Percentiles rank a stretch among this genome's conserved stretches.
phyloP scores from a whole-genome alignment of 2,329 filamentous ascomycete genomes.

The Xylaria sp. region DNA sequence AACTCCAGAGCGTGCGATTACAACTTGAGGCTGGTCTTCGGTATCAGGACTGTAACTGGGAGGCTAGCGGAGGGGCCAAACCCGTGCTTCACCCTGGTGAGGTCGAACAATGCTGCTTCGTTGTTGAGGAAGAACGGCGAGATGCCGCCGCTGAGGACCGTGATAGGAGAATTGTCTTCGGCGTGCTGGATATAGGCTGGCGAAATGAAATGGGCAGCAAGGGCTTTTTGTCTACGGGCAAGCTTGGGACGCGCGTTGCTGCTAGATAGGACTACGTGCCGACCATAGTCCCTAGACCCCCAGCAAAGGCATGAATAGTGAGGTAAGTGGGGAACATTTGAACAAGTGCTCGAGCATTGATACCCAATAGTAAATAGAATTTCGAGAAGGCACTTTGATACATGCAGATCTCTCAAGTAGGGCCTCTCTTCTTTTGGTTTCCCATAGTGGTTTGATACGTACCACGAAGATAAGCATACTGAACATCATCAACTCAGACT shows the following conservation, averaged over 20 bases:
- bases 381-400: background rate
- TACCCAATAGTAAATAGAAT: conserved; percentile 11
- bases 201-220: conserved; percentile 88
- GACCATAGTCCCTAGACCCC: background rate
- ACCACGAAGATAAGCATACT: too few relatives aligned
- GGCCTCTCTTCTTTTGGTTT: background rate
- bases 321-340: conserved; percentile 9
- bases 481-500: too few relatives aligned
- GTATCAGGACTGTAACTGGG: conserved; percentile 69
- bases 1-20: conserved; percentile 74
- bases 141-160: conserved; percentile 59
- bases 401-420: background rate
- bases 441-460: background rate
- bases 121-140: conserved; percentile 61
- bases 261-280: conserved; percentile 41
- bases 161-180: conserved; percentile 75
- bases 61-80: conserved; percentile 55
- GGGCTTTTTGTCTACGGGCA: conserved; percentile 88
- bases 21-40: conserved; percentile 63
- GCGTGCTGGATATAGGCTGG: conserved; percentile 89
- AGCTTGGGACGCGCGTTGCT: conserved; percentile 67
- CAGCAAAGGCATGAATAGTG: background rate
- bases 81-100: conserved; percentile 71
- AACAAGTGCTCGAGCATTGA: conserved; percentile 19
- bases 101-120: conserved; percentile 74